Conservation (phyloP, 352 stramenopile genomes). For the Phytophthora vignae region DNA sequence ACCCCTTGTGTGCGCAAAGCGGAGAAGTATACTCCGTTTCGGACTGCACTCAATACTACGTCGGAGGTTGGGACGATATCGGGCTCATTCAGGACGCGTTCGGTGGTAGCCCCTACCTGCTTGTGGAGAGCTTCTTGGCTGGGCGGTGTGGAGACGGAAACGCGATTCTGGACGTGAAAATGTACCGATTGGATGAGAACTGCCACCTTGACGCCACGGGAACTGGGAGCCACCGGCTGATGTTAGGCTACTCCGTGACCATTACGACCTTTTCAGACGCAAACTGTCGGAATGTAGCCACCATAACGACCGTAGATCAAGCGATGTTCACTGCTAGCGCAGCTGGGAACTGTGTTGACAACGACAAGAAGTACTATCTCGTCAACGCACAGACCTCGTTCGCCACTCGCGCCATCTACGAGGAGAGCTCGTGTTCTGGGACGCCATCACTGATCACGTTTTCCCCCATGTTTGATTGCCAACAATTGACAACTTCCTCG, state of each 20-base stretch:
- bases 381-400: background rate
- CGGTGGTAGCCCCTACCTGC: background rate
- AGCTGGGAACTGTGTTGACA: background rate
- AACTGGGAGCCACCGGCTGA: constrained; percentile 2
- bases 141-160: background rate
- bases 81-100: background rate
- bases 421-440: constrained; percentile 6
- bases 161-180: background rate
- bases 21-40: background rate
- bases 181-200: constrained; percentile 7
- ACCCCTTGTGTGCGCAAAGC: background rate
- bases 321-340: background rate
- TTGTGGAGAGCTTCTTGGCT: constrained; percentile 6
- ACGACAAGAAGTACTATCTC: background rate
- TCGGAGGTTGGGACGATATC: constrained; percentile 4
- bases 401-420: constrained; percentile 1
- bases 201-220: constrained; percentile 8
- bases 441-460: constrained; percentile 6
- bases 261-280: constrained; percentile 3
- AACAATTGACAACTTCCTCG: background rate
- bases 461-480: background rate
- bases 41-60: constrained; percentile 9
- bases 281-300: background rate
- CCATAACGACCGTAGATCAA: background rate
- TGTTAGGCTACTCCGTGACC: background rate